Evolutionary conservation across 441 rosid genomes (phyloP).

Genomic region (Erodium texanum): DNA sequence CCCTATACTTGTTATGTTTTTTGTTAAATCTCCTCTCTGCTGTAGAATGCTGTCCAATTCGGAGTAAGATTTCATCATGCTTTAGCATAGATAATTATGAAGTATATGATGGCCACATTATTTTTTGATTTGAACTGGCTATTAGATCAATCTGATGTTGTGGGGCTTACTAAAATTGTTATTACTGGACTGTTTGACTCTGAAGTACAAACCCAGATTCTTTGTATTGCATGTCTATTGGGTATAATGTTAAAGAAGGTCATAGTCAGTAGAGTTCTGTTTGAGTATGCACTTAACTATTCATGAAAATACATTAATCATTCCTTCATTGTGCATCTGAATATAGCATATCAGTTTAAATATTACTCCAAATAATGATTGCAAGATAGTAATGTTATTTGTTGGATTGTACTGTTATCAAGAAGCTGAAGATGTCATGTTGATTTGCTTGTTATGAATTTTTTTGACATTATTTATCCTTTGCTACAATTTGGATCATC

Average conservation of each 20-base stretch:
- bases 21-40: neutral
- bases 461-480: neutral
- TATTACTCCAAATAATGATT: neutral
- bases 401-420: neutral
- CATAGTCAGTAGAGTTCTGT: neutral
- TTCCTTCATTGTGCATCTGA: neutral
- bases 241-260: no score
- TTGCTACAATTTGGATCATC: neutral
- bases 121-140: neutral
- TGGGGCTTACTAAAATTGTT: neutral
- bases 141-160: neutral
- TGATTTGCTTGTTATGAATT: neutral
- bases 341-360: neutral
- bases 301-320: neutral
- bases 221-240: neutral
- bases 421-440: neutral
- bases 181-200: neutral
- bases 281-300: neutral
- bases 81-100: neutral
- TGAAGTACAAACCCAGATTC: neutral
- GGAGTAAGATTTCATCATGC: slow-evolving; percentile 1
- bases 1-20: neutral
- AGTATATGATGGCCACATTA: neutral
- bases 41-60: neutral
- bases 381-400: neutral